A percentile compares a stretch with the other conserved stretches of the same genome.
Evolutionary conservation across 2,329 filamentous ascomycete species (phyloP).

Genomic region (Aspergillaceae sp.): DNA sequence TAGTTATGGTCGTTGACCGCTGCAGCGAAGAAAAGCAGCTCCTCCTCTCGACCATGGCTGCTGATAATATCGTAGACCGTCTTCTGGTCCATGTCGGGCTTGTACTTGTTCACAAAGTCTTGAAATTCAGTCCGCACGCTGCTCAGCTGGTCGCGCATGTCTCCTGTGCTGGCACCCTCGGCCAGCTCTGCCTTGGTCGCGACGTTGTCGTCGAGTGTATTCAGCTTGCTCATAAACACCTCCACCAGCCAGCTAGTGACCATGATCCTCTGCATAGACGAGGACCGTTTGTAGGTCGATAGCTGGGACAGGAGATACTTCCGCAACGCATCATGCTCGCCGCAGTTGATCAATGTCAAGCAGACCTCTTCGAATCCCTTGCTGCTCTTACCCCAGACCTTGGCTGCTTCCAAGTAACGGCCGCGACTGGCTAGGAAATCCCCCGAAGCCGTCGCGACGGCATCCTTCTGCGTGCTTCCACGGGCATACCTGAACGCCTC

Average conservation of each 20-base stretch:
- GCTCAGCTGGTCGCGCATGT: constrained; percentile 60
- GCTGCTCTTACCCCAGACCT: constrained; percentile 87
- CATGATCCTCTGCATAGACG: constrained; percentile 89
- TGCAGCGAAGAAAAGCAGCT: constrained; percentile 84
- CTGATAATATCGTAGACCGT: constrained; percentile 94
- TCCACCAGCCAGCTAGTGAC: constrained; percentile 92
- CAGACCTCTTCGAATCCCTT: constrained; percentile 97
- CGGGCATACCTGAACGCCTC: constrained; percentile 77
- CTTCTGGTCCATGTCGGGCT: constrained; percentile 76
- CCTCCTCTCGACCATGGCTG: constrained; percentile 87
- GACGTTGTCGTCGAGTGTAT: constrained; percentile 87
- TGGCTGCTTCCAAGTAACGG: constrained; percentile 75
- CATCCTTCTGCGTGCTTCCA: constrained; percentile 73
- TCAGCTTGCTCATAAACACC: constrained; percentile 94
- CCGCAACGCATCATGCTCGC: constrained; percentile 80
- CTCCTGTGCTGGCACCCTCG: constrained; percentile 60
- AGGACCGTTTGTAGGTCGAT: constrained; percentile 68
- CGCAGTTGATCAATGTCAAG: constrained; percentile 78
- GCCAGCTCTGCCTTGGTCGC: constrained; percentile 76
- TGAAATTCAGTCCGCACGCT: constrained; percentile 70
- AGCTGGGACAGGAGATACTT: constrained; percentile 85
- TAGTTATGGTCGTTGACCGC: constrained; percentile 88
- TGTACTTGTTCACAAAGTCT: constrained; percentile 78
- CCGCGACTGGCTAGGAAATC: constrained; percentile 78
- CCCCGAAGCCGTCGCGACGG: constrained; percentile 82